phyloP scores from a whole-genome alignment of 345 rosid species.

The Populus simonii region DNA sequence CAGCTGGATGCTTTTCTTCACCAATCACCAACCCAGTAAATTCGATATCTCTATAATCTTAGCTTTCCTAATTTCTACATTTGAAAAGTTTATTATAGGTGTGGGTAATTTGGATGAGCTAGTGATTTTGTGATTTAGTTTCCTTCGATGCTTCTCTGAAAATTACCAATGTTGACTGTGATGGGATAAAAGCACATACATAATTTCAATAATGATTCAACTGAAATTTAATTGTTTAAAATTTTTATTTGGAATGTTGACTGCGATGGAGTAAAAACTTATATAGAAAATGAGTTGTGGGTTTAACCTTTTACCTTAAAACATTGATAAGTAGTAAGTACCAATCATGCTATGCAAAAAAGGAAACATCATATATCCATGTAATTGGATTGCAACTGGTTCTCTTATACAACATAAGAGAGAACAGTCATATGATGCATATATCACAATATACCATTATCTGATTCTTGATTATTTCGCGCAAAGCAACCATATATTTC shows the following conservation, averaged over 20 bases:
- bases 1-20: conserved; percentile 86
- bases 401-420: not conserved
- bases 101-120: conserved; percentile 2
- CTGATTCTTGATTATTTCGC: not conserved
- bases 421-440: not conserved
- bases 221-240: not conserved
- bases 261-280: not conserved
- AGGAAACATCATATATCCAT: not conserved
- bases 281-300: not conserved
- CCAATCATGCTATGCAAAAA: not conserved
- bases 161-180: not conserved
- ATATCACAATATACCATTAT: not conserved
- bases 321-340: not conserved
- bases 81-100: not conserved
- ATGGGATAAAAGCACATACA: not conserved
- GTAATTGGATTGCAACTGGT: no score
- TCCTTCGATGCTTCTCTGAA: not conserved
- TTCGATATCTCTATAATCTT: conserved; percentile 9
- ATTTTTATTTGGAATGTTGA: not conserved
- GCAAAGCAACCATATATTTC: no score
- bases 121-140: not conserved
- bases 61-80: not conserved
- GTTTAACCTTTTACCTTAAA: not conserved
- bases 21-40: conserved; percentile 87
- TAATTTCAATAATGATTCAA: not conserved